Evolutionary conservation across 73 alveolate species (phyloP).

Genomic region (Paramecium tetraurelia): DNA sequence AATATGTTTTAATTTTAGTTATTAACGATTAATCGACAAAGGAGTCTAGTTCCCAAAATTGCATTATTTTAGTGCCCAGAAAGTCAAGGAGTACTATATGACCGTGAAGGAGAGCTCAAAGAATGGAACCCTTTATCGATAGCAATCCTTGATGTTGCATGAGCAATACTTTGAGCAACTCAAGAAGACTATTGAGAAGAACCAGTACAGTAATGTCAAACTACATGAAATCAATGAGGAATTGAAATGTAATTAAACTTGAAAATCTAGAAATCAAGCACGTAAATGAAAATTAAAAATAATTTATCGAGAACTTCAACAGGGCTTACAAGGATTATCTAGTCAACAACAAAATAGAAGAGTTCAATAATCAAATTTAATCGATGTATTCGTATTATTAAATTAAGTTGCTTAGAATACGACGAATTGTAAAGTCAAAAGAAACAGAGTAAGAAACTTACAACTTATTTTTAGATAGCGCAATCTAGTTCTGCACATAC

Average conservation of each 20-base stretch:
- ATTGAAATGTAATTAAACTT: not conserved
- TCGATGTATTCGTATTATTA: not conserved
- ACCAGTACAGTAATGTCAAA: not conserved
- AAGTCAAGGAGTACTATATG: constrained; percentile 29
- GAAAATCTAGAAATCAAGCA: not conserved
- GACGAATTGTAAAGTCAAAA: not conserved
- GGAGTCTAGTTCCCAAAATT: constrained; percentile 36
- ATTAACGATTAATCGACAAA: not conserved
- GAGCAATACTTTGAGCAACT: not conserved
- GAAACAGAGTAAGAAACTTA: not conserved
- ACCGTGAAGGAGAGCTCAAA: not conserved
- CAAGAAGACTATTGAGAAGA: not conserved
- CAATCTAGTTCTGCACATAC: not conserved
- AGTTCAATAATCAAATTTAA: not conserved
- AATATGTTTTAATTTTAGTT: not conserved
- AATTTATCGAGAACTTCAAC: not conserved
- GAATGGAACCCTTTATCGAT: not conserved
- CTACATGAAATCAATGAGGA: constrained; percentile 5
- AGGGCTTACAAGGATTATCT: not conserved
- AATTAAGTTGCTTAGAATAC: constrained; percentile 2
- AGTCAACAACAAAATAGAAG: not conserved
- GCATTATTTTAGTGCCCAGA: not conserved
- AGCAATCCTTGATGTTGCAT: not conserved
- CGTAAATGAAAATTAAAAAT: not conserved
- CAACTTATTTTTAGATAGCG: not conserved